These are phyloP conservation scores for Phaseolus coccineus DNA, from an alignment of 331 rosid genomes.

Conservation along the genomic window DNA sequence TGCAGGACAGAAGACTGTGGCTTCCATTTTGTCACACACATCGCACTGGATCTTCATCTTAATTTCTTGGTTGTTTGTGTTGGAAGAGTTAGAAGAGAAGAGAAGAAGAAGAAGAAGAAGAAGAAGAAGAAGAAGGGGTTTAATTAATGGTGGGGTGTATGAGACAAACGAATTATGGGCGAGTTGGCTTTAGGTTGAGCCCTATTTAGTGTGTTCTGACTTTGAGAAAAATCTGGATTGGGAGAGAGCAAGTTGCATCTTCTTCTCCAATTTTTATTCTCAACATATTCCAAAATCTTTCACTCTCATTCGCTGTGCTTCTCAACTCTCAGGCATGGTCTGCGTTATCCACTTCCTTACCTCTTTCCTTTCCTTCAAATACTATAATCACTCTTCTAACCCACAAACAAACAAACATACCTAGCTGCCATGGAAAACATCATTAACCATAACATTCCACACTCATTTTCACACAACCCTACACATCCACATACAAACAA, in stretches of 20 bases:
- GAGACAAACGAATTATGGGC: slow-evolving; percentile 75
- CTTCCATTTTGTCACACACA: slow-evolving; percentile 69
- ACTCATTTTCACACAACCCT: too few species aligned
- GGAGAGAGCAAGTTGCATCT: slow-evolving; percentile 36
- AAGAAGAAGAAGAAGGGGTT: too few species aligned
- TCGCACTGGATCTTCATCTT: slow-evolving; percentile 89
- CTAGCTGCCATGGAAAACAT: too few species aligned
- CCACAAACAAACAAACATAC: too few species aligned
- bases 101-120: too few species aligned
- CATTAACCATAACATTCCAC: too few species aligned
- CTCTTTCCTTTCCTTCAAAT: too few species aligned
- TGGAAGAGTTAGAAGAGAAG: too few species aligned
- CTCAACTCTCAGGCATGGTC: slow-evolving; percentile 42
- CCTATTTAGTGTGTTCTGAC: slow-evolving; percentile 52
- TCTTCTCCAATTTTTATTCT: slow-evolving; percentile 5
- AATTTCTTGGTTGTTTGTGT: too few species aligned
- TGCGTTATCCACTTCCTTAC: slow-evolving; percentile 24
- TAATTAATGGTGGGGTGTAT: background rate
- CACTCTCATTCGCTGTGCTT: slow-evolving; percentile 36
- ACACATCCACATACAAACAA: too few species aligned
- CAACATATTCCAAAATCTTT: slow-evolving; percentile 11
- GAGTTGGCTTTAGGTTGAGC: slow-evolving; percentile 48
- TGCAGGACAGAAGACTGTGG: slow-evolving; percentile 76
- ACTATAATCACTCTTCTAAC: too few species aligned
- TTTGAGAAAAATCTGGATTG: slow-evolving; percentile 43